Evolutionary conservation across 345 rosid genomes (phyloP).

Genomic region (Streptanthus diversifolius): DNA sequence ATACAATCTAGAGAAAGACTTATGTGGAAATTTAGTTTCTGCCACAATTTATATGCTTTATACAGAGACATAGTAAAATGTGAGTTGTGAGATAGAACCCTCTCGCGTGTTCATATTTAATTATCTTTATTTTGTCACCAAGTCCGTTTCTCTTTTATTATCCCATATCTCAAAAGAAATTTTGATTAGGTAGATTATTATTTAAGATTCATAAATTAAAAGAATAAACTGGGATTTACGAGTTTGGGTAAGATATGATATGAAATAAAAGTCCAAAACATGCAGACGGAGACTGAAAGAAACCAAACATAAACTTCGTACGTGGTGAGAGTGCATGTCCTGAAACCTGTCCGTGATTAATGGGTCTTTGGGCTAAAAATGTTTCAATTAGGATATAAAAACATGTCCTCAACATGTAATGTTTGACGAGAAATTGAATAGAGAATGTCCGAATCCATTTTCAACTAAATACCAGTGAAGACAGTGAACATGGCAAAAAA

Average conservation of each 20-base stretch:
- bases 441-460: neutral
- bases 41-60: neutral
- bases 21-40: neutral
- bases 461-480: neutral
- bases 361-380: conserved; percentile 10
- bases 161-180: neutral
- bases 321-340: neutral
- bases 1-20: neutral
- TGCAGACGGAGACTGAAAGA: neutral
- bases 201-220: neutral
- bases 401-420: conserved; percentile 14
- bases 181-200: neutral
- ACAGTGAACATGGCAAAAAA: neutral
- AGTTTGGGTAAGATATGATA: conserved; percentile 2
- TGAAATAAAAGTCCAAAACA: neutral
- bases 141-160: neutral
- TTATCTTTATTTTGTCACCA: neutral
- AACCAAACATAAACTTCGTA: neutral
- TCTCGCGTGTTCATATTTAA: neutral
- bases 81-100: neutral
- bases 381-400: neutral
- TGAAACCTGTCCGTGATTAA: neutral
- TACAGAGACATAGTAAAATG: neutral
- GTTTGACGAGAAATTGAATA: neutral
- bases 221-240: neutral